phyloP scores from a whole-genome alignment of 805 yeast genomes.

The Vanderwaltozyma verrucispora region DNA sequence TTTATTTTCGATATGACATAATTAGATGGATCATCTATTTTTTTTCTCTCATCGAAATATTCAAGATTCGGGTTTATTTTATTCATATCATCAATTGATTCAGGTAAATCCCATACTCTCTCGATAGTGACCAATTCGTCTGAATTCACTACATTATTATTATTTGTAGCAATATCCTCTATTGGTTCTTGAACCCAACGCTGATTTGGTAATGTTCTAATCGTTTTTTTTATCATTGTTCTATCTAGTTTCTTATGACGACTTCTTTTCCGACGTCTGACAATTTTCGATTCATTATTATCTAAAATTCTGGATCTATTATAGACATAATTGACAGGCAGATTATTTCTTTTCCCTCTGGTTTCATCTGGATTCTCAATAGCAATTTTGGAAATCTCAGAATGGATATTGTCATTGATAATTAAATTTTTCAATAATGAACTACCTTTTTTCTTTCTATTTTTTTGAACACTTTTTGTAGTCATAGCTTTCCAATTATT shows the following conservation, averaged over 20 bases:
- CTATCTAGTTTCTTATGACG: background rate
- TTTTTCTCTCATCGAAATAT: slow-evolving; percentile 2
- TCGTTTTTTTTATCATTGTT: no score
- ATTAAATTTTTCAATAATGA: slow-evolving; percentile 11
- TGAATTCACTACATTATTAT: no score
- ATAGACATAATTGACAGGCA: slow-evolving; percentile 2
- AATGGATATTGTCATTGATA: slow-evolving; percentile 20
- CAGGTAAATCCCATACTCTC: background rate
- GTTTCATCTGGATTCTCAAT: slow-evolving; percentile 1
- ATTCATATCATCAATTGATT: slow-evolving; percentile 10
- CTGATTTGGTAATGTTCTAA: no score
- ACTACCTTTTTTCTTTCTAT: background rate
- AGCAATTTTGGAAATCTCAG: slow-evolving; percentile 7
- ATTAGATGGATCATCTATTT: slow-evolving; percentile 3
- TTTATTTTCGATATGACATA: slow-evolving; percentile 11
- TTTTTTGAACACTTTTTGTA: no score
- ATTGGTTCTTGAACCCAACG: no score
- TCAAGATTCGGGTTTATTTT: slow-evolving; percentile 19
- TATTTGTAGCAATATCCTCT: no score
- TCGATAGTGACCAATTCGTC: background rate
- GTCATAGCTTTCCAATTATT: background rate
- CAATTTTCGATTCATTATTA: background rate
- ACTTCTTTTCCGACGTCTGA: background rate
- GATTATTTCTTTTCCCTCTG: slow-evolving; percentile 2
- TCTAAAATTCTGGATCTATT: background rate